These are phyloP conservation scores for Rhynchospora pubera DNA, from an alignment of 176 grass and related monocot species.

Conservation along the genomic window DNA sequence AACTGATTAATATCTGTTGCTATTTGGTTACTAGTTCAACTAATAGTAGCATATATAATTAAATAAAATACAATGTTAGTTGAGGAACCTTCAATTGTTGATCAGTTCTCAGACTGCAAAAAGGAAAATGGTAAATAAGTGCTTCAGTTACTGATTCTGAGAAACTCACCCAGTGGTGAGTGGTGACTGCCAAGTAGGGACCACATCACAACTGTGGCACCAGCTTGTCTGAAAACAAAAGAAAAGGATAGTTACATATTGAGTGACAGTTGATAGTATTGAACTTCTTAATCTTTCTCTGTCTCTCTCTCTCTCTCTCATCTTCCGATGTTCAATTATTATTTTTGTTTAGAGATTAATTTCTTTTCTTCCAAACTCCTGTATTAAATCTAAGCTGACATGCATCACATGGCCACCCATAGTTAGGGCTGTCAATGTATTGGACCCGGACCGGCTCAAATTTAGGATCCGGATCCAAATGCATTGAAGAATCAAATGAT, in stretches of 20 bases:
- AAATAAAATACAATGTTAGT: not conserved
- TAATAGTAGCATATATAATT: not conserved
- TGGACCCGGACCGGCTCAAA: not conserved
- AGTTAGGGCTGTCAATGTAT: slow-evolving; percentile 4
- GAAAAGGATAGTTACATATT: not conserved
- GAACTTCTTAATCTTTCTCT: not conserved
- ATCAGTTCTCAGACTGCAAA: not conserved
- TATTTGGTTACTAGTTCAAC: too few relatives aligned
- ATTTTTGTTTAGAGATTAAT: not conserved
- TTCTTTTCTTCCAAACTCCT: not conserved
- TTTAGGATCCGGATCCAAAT: not conserved
- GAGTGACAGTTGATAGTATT: not conserved
- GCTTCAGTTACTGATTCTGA: not conserved
- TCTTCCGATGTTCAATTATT: not conserved
- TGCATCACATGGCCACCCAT: slow-evolving; percentile 33
- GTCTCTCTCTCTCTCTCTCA: not conserved
- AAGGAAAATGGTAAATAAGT: not conserved
- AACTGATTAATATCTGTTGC: too few relatives aligned
- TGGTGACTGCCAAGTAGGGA: not conserved
- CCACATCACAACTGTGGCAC: not conserved
- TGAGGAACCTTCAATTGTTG: not conserved
- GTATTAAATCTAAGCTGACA: slow-evolving; percentile 15
- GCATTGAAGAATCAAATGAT: not conserved
- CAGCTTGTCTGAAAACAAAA: not conserved
- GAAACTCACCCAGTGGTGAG: not conserved